These are phyloP conservation scores for Giardia muris DNA, from an alignment of 208 protist species.

Conservation along the genomic window DNA sequence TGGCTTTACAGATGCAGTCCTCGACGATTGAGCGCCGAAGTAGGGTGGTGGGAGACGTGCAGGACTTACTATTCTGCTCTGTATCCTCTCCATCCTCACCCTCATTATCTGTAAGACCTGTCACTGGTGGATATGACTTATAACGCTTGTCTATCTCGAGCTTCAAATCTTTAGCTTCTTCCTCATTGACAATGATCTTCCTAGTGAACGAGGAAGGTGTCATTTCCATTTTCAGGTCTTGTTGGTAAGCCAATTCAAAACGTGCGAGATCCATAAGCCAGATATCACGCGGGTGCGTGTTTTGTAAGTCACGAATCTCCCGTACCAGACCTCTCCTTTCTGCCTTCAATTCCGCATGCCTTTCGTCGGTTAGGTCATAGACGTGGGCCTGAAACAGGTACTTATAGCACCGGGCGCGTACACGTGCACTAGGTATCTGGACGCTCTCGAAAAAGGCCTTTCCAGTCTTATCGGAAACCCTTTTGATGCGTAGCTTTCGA, in stretches of 20 bases:
- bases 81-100: too few species aligned
- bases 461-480: neutral
- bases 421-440: neutral
- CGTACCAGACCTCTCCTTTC: neutral
- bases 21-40: too few species aligned
- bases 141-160: neutral
- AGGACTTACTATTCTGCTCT: too few species aligned
- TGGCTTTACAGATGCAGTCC: too few species aligned
- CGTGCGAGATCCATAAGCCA: neutral
- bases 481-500: neutral
- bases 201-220: neutral
- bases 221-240: neutral
- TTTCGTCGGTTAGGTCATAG: slow-evolving; percentile 4
- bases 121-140: neutral
- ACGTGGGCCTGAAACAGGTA: neutral
- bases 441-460: neutral
- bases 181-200: neutral
- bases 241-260: neutral
- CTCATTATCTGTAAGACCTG: neutral
- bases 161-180: neutral
- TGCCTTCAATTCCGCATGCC: neutral
- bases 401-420: neutral
- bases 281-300: neutral
- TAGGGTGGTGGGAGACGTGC: too few species aligned
- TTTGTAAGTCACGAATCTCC: neutral